These are phyloP conservation scores for Parasitella parasitica DNA, from an alignment of 371 early-diverging fungal species.

Conservation along the genomic window DNA sequence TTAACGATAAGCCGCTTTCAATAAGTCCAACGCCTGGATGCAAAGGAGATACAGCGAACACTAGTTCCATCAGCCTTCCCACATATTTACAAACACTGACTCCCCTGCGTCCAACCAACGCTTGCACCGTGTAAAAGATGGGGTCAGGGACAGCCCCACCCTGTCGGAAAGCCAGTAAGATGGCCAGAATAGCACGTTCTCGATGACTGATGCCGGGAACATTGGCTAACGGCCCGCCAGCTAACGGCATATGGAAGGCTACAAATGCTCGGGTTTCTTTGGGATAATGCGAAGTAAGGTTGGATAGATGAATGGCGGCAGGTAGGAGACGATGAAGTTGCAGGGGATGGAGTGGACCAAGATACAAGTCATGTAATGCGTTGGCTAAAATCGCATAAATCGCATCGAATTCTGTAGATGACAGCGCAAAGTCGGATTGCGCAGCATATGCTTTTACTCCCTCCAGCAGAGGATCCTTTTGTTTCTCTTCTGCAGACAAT, in stretches of 20 bases:
- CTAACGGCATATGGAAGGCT: constrained; percentile 59
- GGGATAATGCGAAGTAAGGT: constrained; percentile 55
- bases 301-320: constrained; percentile 52
- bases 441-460: constrained; percentile 50
- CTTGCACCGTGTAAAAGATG: constrained; percentile 36
- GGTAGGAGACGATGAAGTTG: constrained; percentile 56
- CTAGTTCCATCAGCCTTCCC: constrained; percentile 46
- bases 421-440: constrained; percentile 22
- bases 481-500: constrained; percentile 42
- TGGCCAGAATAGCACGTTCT: constrained; percentile 56
- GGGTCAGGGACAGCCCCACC: constrained; percentile 57
- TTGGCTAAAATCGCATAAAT: constrained; percentile 30
- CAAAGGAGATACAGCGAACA: constrained; percentile 45
- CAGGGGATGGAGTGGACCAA: constrained; percentile 30
- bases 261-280: constrained; percentile 63
- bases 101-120: constrained; percentile 40
- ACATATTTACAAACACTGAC: constrained; percentile 44
- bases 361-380: constrained; percentile 36
- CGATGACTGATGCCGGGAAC: constrained; percentile 58
- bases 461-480: constrained; percentile 56
- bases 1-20: constrained; percentile 32
- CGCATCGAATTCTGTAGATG: constrained; percentile 33
- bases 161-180: constrained; percentile 54
- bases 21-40: constrained; percentile 38
- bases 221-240: constrained; percentile 60